Conservation (phyloP, 352 stramenopile genomes). For the Pythium brassicae region DNA sequence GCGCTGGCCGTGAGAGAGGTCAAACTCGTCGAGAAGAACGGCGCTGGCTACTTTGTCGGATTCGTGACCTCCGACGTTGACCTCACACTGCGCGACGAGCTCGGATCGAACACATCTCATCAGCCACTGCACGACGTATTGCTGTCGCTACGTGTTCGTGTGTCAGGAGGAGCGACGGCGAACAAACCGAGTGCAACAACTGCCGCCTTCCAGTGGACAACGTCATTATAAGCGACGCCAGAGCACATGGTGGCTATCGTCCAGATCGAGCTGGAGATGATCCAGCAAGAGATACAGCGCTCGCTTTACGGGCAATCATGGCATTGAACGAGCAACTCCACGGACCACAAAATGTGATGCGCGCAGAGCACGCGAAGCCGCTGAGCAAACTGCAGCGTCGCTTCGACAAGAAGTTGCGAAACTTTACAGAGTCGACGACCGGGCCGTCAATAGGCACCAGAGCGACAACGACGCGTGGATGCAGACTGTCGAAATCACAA, state of each 20-base stretch:
- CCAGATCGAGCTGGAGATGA: conserved; percentile 34
- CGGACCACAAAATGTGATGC: conserved; percentile 27
- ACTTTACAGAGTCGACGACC: conserved; percentile 24
- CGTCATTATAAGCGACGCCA: neutral
- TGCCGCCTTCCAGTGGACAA: neutral
- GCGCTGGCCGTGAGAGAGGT: too few species aligned
- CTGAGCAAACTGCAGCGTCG: conserved; percentile 21
- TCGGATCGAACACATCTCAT: conserved; percentile 34
- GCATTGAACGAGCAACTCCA: conserved; percentile 24
- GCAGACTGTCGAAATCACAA: conserved; percentile 9
- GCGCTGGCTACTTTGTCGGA: conserved; percentile 22
- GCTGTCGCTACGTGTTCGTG: conserved; percentile 11
- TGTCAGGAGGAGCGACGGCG: conserved; percentile 6
- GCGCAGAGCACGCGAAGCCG: conserved; percentile 19
- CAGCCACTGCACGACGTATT: conserved; percentile 30
- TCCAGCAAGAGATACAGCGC: conserved; percentile 23
- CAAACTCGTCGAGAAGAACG: neutral
- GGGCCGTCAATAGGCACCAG: conserved; percentile 19
- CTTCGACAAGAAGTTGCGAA: conserved; percentile 30
- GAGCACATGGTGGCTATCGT: conserved; percentile 3
- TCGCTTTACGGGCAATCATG: conserved; percentile 23
- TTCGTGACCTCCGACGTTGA: conserved; percentile 32
- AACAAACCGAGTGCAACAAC: neutral
- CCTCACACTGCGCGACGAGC: conserved; percentile 24
- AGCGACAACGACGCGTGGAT: conserved; percentile 17